Conservation (phyloP, 805 yeast genomes). For the Wickerhamomyces mucosus region DNA sequence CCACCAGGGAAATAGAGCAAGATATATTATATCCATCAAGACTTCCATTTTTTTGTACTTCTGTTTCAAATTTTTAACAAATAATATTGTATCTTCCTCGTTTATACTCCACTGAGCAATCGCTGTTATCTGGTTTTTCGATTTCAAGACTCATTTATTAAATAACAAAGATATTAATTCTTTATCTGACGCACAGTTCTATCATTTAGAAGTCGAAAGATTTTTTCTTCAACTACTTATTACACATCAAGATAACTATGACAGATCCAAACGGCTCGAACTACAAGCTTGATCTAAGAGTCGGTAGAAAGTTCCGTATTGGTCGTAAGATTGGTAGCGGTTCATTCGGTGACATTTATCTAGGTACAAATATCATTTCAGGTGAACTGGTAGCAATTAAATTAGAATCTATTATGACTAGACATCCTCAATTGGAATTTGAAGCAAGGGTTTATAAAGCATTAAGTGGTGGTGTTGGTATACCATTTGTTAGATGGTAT, state of each 20-base stretch:
- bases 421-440: conserved; percentile 94
- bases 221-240: too few species aligned
- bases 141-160: too few species aligned
- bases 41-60: too few species aligned
- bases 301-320: conserved; percentile 88
- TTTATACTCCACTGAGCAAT: too few species aligned
- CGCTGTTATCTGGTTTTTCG: too few species aligned
- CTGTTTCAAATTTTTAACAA: too few species aligned
- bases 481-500: conserved; percentile 94
- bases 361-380: conserved; percentile 85
- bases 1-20: too few species aligned
- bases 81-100: too few species aligned
- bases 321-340: conserved; percentile 97
- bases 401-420: conserved; percentile 79
- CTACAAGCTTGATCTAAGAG: conserved; percentile 57
- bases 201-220: too few species aligned
- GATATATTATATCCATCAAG: too few species aligned
- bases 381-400: conserved; percentile 98
- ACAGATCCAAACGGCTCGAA: conserved; percentile 2
- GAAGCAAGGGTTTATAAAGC: conserved; percentile 95
- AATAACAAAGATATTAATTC: too few species aligned
- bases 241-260: conserved; percentile 1
- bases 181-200: too few species aligned
- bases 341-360: conserved; percentile 93
- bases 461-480: conserved; percentile 92